Percentiles rank a stretch among this genome's conserved stretches.
phyloP scores from a whole-genome alignment of 2,329 filamentous ascomycete genomes.

The Curvularia hawaiiensis region DNA sequence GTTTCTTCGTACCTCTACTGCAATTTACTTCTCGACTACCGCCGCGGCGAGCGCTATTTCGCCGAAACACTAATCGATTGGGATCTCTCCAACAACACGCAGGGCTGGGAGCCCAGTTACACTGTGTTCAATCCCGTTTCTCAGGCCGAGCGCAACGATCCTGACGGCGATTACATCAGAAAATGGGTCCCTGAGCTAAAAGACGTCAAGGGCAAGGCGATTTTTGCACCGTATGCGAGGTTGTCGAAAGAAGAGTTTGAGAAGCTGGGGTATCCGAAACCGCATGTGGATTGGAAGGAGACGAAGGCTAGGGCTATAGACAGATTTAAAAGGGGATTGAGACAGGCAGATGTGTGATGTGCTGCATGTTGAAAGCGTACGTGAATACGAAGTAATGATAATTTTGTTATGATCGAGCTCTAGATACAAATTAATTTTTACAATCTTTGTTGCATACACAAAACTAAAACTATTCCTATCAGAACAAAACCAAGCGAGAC shows the following conservation, averaged over 20 bases:
- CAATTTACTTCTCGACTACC: slow-evolving; percentile 57
- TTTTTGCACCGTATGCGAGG: slow-evolving; percentile 55
- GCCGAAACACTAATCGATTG: slow-evolving; percentile 56
- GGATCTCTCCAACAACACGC: slow-evolving; percentile 57
- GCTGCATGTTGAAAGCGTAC: not conserved
- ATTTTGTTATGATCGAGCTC: no score
- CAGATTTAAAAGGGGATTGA: slow-evolving; percentile 53
- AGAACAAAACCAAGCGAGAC: no score
- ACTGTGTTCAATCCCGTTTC: slow-evolving; percentile 54
- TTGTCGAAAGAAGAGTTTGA: slow-evolving; percentile 55
- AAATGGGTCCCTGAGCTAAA: slow-evolving; percentile 48
- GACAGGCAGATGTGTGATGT: slow-evolving; percentile 33
- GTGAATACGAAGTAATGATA: no score
- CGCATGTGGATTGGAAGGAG: slow-evolving; percentile 53
- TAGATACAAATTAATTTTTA: no score
- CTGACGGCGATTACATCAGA: slow-evolving; percentile 46
- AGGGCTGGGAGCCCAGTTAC: slow-evolving; percentile 59
- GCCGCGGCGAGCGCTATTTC: slow-evolving; percentile 57
- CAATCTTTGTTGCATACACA: no score
- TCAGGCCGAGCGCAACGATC: slow-evolving; percentile 48
- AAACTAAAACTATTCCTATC: no score
- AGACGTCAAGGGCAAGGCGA: slow-evolving; percentile 52
- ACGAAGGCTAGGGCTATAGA: slow-evolving; percentile 51
- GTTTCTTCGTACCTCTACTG: slow-evolving; percentile 54
- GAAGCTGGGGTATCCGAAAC: slow-evolving; percentile 53